These are phyloP conservation scores for Debaryomyces coudertii DNA, from an alignment of 1,139 yeast genomes.

Conservation along the genomic window DNA sequence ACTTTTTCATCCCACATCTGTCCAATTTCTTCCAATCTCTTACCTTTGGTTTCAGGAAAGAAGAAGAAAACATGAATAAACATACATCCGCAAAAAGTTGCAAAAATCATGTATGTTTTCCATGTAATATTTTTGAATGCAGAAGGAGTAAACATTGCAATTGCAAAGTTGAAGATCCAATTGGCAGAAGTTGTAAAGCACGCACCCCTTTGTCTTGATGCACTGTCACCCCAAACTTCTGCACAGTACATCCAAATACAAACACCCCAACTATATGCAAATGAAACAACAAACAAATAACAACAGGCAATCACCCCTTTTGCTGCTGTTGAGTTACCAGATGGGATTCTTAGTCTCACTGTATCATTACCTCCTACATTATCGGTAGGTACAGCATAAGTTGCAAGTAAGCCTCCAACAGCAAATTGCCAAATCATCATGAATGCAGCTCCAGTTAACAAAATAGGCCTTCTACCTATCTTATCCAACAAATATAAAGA, in stretches of 20 bases:
- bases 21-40: slow-evolving; percentile 65
- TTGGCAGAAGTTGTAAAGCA: slow-evolving; percentile 50
- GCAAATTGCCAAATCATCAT: slow-evolving; percentile 49
- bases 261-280: slow-evolving; percentile 57
- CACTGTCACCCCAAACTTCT: slow-evolving; percentile 51
- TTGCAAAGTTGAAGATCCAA: slow-evolving; percentile 51
- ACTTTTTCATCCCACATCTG: slow-evolving; percentile 59
- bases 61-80: slow-evolving; percentile 65
- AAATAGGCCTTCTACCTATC: slow-evolving; percentile 56
- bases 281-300: slow-evolving; percentile 51
- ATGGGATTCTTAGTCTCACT: slow-evolving; percentile 45
- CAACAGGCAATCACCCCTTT: slow-evolving; percentile 55
- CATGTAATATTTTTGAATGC: slow-evolving; percentile 51
- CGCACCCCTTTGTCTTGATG: slow-evolving; percentile 56
- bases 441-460: slow-evolving; percentile 45
- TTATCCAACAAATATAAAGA: slow-evolving; percentile 50
- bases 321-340: slow-evolving; percentile 37
- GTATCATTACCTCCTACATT: slow-evolving; percentile 37
- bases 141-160: slow-evolving; percentile 48
- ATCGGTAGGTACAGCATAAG: slow-evolving; percentile 40
- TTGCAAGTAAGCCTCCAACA: slow-evolving; percentile 49
- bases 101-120: slow-evolving; percentile 53
- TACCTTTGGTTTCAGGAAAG: slow-evolving; percentile 66
- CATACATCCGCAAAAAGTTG: slow-evolving; percentile 54
- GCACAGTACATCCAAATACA: slow-evolving; percentile 56